Evolutionary conservation across 1,139 yeast species (phyloP).

Genomic region (Zhuliangozyma blackwelliae): DNA sequence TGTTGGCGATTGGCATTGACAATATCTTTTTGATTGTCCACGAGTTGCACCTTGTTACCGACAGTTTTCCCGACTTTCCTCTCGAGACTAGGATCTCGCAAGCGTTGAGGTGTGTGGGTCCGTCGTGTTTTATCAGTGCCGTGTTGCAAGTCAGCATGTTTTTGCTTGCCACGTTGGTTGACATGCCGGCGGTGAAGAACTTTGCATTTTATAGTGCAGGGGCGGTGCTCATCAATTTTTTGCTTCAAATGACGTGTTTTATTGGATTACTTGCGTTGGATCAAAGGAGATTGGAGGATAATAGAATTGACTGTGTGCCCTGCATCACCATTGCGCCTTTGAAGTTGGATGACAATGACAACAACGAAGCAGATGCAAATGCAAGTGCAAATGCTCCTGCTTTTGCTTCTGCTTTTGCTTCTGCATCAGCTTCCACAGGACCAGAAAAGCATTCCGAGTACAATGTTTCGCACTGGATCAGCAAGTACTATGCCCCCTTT

Average conservation of each 20-base stretch:
- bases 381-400: too few species aligned
- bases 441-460: conserved; percentile 17
- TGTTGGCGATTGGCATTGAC: conserved; percentile 92
- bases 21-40: conserved; percentile 84
- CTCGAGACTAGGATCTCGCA: conserved; percentile 53
- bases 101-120: conserved; percentile 74
- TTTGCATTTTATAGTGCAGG: conserved; percentile 90
- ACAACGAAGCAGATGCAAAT: conserved; percentile 10
- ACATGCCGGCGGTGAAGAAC: conserved; percentile 94
- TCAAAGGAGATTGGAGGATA: conserved; percentile 55
- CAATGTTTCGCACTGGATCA: conserved; percentile 23
- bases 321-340: conserved; percentile 30
- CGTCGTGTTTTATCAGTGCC: conserved; percentile 79
- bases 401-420: too few species aligned
- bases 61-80: conserved; percentile 18
- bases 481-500: conserved; percentile 43
- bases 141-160: conserved; percentile 75
- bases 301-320: conserved; percentile 57
- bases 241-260: conserved; percentile 78
- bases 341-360: conserved; percentile 5
- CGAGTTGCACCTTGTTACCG: conserved; percentile 59
- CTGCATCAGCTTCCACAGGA: conserved; percentile 7
- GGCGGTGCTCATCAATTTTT: conserved; percentile 72
- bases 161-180: conserved; percentile 70
- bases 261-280: conserved; percentile 69